phyloP scores from a whole-genome alignment of 2,329 filamentous ascomycete genomes.

The Phialophora chinensis region DNA sequence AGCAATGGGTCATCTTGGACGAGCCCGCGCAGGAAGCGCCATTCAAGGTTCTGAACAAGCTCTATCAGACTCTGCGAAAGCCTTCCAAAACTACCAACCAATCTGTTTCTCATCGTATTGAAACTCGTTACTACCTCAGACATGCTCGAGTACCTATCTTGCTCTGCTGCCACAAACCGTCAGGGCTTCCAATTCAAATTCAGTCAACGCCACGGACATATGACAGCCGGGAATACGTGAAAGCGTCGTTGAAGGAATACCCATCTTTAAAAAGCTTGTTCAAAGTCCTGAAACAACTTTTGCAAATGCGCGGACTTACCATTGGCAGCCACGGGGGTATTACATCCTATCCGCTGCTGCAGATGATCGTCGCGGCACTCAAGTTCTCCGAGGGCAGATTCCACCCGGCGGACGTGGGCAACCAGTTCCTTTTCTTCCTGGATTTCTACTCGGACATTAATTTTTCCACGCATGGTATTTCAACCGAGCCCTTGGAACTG shows the following conservation, averaged over 20 bases:
- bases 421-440: slow-evolving; percentile 57
- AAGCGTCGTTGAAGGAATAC: slow-evolving; percentile 56
- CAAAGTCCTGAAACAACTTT: slow-evolving; percentile 55
- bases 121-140: slow-evolving; percentile 25
- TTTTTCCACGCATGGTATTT: slow-evolving; percentile 54
- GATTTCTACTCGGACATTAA: slow-evolving; percentile 57
- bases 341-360: slow-evolving; percentile 61
- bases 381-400: slow-evolving; percentile 50
- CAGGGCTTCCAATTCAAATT: slow-evolving; percentile 60
- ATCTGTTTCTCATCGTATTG: slow-evolving; percentile 18
- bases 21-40: slow-evolving; percentile 14
- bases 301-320: slow-evolving; percentile 58
- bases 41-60: slow-evolving; percentile 18
- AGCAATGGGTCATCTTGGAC: slow-evolving; percentile 17
- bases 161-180: slow-evolving; percentile 50
- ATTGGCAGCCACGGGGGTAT: slow-evolving; percentile 58
- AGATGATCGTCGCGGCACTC: slow-evolving; percentile 63
- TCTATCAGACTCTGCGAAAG: slow-evolving; percentile 24
- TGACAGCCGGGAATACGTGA: slow-evolving; percentile 51
- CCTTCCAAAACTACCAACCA: slow-evolving; percentile 11
- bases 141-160: slow-evolving; percentile 44
- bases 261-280: slow-evolving; percentile 59
- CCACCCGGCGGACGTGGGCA: slow-evolving; percentile 43
- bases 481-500: slow-evolving; percentile 54
- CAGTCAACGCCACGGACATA: slow-evolving; percentile 53